These are phyloP conservation scores for Amyloporia xantha DNA, from an alignment of 768 basidiomycete species.

Conservation along the genomic window DNA sequence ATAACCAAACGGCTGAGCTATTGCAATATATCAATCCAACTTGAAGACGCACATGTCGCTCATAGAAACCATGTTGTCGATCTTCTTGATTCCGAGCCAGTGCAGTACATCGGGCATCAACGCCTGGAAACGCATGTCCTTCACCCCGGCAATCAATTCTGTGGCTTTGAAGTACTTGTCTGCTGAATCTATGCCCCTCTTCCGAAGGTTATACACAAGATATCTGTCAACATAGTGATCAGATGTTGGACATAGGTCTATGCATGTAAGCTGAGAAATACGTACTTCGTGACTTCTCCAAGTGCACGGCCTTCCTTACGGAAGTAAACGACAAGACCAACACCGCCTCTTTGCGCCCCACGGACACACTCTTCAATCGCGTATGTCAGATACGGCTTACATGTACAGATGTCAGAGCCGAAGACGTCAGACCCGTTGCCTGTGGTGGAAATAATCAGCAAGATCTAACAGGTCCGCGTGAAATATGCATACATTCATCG, in stretches of 20 bases:
- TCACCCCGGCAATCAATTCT: conserved; percentile 89
- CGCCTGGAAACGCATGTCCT: conserved; percentile 93
- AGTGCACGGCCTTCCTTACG: conserved; percentile 89
- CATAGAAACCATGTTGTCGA: conserved; percentile 88
- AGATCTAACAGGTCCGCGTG: background rate
- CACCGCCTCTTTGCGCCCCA: conserved; percentile 76
- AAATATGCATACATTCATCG: conserved; percentile 65
- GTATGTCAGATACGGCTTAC: conserved; percentile 88
- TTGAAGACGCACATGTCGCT: conserved; percentile 60
- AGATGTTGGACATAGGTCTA: background rate
- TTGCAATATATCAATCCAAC: background rate
- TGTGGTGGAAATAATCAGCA: conserved; percentile 20
- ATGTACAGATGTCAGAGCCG: conserved; percentile 88
- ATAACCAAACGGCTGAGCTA: conserved; percentile 3
- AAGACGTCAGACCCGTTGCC: conserved; percentile 95
- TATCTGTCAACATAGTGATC: conserved; percentile 41
- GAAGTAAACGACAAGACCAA: conserved; percentile 92
- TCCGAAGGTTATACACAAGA: conserved; percentile 93
- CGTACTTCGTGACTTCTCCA: conserved; percentile 87
- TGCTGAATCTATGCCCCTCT: conserved; percentile 89
- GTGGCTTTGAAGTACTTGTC: conserved; percentile 93
- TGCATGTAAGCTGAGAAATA: conserved; percentile 5
- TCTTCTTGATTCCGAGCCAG: conserved; percentile 88
- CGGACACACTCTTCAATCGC: conserved; percentile 93
- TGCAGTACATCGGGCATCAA: conserved; percentile 96